phyloP scores from a whole-genome alignment of 768 basidiomycete species.

The Russula emetica region DNA sequence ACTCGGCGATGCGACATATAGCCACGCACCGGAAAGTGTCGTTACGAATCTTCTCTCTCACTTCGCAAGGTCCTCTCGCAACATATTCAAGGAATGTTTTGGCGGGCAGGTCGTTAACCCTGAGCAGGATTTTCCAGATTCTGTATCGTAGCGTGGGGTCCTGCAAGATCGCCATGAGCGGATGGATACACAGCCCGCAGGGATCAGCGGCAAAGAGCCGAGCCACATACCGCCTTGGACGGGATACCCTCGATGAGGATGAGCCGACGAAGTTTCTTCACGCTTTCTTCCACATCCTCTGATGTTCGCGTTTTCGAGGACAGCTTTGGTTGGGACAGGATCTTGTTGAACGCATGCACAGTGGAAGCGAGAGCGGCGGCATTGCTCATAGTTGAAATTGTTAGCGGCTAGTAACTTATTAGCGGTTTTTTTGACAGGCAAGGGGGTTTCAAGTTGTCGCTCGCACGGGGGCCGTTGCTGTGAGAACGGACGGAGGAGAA shows the following conservation, averaged over 20 bases:
- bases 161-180: slow-evolving; percentile 36
- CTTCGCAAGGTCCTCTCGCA: slow-evolving; percentile 77
- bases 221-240: slow-evolving; percentile 54
- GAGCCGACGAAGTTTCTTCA: slow-evolving; percentile 81
- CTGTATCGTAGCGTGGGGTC: slow-evolving; percentile 81
- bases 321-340: slow-evolving; percentile 64
- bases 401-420: background rate
- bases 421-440: background rate
- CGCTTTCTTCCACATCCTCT: slow-evolving; percentile 69
- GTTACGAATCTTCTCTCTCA: slow-evolving; percentile 89
- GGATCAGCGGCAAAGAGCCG: background rate
- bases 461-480: background rate
- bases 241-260: slow-evolving; percentile 92
- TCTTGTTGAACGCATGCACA: slow-evolving; percentile 76
- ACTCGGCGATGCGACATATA: background rate
- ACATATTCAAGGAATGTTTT: slow-evolving; percentile 76
- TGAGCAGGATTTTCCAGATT: slow-evolving; percentile 92
- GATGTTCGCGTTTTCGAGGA: slow-evolving; percentile 60
- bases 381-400: slow-evolving; percentile 9
- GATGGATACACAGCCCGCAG: background rate
- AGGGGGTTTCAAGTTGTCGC: background rate
- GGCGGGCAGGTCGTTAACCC: slow-evolving; percentile 73
- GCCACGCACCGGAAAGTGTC: slow-evolving; percentile 82
- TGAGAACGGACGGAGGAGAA: slow-evolving; percentile 1
- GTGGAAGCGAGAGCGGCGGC: slow-evolving; percentile 33